A percentile compares a stretch with the other conserved stretches of the same genome.
phyloP scores from a whole-genome alignment of 345 rosid genomes.

The Trapa incisa region DNA sequence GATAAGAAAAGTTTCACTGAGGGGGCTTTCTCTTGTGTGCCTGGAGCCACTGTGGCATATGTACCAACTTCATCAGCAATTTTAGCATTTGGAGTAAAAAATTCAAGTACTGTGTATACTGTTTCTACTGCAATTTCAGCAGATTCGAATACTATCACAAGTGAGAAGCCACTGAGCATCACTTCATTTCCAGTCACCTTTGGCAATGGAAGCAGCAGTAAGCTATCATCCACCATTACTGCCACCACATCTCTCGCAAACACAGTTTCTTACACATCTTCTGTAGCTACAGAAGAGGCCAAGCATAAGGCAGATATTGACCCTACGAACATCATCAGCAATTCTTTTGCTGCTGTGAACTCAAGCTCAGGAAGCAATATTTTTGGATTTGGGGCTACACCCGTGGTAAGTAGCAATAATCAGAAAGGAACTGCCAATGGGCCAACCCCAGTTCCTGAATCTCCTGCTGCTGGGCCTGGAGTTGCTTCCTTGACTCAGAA shows the following conservation, averaged over 20 bases:
- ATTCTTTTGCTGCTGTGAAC: constrained; percentile 27
- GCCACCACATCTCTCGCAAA: constrained; percentile 19
- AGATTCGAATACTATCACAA: not conserved
- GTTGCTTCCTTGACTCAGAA: constrained; percentile 38
- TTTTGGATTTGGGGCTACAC: constrained; percentile 38
- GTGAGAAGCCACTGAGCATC: constrained; percentile 22
- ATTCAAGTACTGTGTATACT: constrained; percentile 12
- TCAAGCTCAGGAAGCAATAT: constrained; percentile 24
- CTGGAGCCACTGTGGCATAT: constrained; percentile 8
- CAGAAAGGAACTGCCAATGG: constrained; percentile 31
- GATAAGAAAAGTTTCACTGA: constrained; percentile 18
- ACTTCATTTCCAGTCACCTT: constrained; percentile 10
- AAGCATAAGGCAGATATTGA: constrained; percentile 23
- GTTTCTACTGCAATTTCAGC: constrained; percentile 14
- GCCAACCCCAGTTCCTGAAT: constrained; percentile 17
- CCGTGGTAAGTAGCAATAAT: constrained; percentile 18
- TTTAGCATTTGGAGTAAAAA: constrained; percentile 25
- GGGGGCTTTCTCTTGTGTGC: constrained; percentile 10
- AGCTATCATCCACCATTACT: not conserved
- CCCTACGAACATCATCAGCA: constrained; percentile 16
- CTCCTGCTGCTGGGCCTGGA: constrained; percentile 33
- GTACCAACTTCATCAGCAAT: too few relatives aligned
- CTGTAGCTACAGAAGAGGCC: constrained; percentile 24
- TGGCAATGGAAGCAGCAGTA: constrained; percentile 9
- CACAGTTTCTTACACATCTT: constrained; percentile 21